A percentile compares a stretch with the other conserved stretches of the same genome.
These are phyloP conservation scores for Saccharum hybrid DNA, from an alignment of 202 grass and related monocot species.

Conservation along the genomic window DNA sequence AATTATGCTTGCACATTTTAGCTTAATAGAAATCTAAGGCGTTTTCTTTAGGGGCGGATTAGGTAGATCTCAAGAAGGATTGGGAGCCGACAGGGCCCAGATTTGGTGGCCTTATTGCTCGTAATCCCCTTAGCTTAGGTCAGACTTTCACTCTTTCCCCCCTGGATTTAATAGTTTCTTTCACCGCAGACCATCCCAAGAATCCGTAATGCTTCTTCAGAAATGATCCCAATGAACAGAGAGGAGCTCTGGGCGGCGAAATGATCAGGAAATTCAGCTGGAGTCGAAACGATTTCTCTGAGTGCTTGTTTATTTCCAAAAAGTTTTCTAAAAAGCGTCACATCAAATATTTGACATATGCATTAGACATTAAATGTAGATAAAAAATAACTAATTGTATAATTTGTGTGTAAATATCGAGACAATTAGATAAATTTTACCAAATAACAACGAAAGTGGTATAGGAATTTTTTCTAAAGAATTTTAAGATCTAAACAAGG, in stretches of 20 bases:
- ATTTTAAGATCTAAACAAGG: too few species aligned
- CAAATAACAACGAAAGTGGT: too few species aligned
- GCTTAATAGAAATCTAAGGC: background rate
- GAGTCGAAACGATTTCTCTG: too few species aligned
- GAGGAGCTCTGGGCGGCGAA: background rate
- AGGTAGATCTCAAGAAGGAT: slow-evolving; percentile 52
- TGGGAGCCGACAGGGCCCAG: slow-evolving; percentile 16
- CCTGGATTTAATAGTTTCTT: background rate
- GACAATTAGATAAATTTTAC: too few species aligned
- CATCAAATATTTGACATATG: too few species aligned
- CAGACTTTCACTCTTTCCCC: slow-evolving; percentile 32
- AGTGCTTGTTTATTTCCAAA: too few species aligned
- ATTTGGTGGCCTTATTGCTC: slow-evolving; percentile 32
- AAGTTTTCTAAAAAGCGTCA: too few species aligned
- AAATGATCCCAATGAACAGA: slow-evolving; percentile 2
- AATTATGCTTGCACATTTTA: background rate
- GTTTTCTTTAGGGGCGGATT: slow-evolving; percentile 40
- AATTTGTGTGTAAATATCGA: too few species aligned
- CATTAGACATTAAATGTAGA: too few species aligned
- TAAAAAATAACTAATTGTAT: too few species aligned
- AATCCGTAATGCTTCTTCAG: background rate
- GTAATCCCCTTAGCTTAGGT: slow-evolving; percentile 29
- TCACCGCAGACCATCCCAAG: background rate
- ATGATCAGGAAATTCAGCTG: background rate
- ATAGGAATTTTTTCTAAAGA: too few species aligned